Percentiles rank a stretch among this genome's conserved stretches.
phyloP scores from a whole-genome alignment of 495 filamentous ascomycete genomes.

The Penicillium crystallinum region DNA sequence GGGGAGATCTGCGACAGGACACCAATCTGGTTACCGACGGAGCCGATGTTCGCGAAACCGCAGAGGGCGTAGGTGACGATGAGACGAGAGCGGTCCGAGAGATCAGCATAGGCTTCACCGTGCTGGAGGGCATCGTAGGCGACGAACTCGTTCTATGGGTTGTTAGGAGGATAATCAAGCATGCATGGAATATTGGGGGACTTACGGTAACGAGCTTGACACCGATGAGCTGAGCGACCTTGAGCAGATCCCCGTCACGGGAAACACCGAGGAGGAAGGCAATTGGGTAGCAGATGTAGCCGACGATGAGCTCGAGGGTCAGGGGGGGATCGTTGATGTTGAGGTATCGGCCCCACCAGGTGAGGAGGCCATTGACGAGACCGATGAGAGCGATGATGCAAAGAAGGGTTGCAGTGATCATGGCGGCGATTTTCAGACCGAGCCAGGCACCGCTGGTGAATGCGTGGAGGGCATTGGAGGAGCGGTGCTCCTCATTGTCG shows the following conservation, averaged over 20 bases:
- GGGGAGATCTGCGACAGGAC: slow-evolving; percentile 79
- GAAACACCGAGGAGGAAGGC: slow-evolving; percentile 84
- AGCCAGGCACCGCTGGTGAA: slow-evolving; percentile 86
- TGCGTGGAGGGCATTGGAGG: slow-evolving; percentile 78
- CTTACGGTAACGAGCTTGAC: slow-evolving; percentile 69
- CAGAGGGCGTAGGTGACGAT: slow-evolving; percentile 70
- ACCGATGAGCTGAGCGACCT: slow-evolving; percentile 75
- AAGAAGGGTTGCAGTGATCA: slow-evolving; percentile 72
- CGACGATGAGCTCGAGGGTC: slow-evolving; percentile 71
- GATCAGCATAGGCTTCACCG: slow-evolving; percentile 38
- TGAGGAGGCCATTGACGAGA: slow-evolving; percentile 70
- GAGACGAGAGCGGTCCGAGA: slow-evolving; percentile 64
- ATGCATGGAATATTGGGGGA: neutral
- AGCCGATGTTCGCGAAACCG: slow-evolving; percentile 76
- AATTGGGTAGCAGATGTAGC: slow-evolving; percentile 79
- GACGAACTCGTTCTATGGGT: slow-evolving; percentile 56
- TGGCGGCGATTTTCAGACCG: slow-evolving; percentile 81
- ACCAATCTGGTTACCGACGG: slow-evolving; percentile 80
- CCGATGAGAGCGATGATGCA: slow-evolving; percentile 80
- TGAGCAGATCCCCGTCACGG: slow-evolving; percentile 60
- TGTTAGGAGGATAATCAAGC: neutral
- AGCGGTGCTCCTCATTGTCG: slow-evolving; percentile 57
- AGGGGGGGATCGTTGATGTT: slow-evolving; percentile 64
- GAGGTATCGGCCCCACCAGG: slow-evolving; percentile 85
- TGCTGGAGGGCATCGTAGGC: slow-evolving; percentile 52